Evolutionary conservation across 371 early-diverging fungal species (phyloP), one percentile per base, ranked within the genome.

Genomic region (Mucor sp.): DNA sequence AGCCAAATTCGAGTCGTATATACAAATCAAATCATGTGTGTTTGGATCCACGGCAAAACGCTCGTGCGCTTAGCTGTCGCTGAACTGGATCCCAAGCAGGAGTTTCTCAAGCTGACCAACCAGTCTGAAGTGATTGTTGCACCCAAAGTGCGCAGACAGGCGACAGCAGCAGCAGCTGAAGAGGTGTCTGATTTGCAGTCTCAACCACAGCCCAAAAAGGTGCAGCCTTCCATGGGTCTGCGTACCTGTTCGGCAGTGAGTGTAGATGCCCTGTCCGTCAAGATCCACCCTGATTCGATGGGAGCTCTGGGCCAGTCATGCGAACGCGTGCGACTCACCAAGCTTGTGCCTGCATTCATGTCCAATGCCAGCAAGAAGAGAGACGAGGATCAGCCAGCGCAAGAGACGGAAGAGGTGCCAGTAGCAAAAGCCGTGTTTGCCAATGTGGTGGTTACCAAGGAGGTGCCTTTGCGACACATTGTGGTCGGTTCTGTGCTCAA

Each of bases 71-170:
- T 87, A 41, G 67, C 79, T 35, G 86, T 89, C 33, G 80, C 84
- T 30, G 86, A 88, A 63, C 77, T 87, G 47, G 77, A 85, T 69
- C 91, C 93, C 0, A 68, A 72, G 6, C 78, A 77, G 15, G 74
- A 71, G 3, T 89, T 84, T 68, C 75, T 91, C 12, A 87, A 85
- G 67, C 76, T 95, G 23, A 85, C 84, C 19, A 85, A 84, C 27
- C 84, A 91, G 61, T 74, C 90, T 1, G 93, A 95, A 75, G 88
- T 94, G 48, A 89, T 93, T 72, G 90, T 94, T 12, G 91, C 92
- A 4, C 93, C 94, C n/a, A 91, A 91, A 78, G 82, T 85, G 28
- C 81, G 85, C 35, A 76, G 72, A 47, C 53, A 33, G 14, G 17
- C 30, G 19, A 21, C 47, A n/a, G 17, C 28, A 15, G 17, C 28